These are phyloP conservation scores for Apophysomyces ossiformis DNA, from an alignment of 371 early-diverging fungal species.

Conservation along the genomic window DNA sequence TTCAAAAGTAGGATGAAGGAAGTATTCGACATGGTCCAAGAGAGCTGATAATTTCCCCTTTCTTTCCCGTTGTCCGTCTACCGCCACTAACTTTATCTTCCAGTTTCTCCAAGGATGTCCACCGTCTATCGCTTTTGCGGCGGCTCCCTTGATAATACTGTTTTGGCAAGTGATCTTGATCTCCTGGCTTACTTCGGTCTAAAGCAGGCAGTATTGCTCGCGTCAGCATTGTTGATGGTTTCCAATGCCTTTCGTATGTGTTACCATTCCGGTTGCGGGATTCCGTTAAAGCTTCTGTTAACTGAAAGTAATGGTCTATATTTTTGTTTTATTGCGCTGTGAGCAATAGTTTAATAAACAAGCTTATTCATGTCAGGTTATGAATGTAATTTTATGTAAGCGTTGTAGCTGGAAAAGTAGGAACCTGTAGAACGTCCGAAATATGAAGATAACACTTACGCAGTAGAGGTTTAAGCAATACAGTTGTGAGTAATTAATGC, in stretches of 20 bases:
- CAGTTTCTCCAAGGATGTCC: conserved; percentile 61
- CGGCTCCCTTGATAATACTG: conserved; percentile 34
- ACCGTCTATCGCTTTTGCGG: conserved; percentile 37
- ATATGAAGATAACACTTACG: no score
- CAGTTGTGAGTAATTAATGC: no score
- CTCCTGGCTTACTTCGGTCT: conserved; percentile 34
- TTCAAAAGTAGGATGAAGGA: conserved; percentile 73
- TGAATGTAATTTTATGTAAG: no score
- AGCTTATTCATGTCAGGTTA: no score
- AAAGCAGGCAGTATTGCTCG: neutral
- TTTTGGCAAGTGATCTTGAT: conserved; percentile 47
- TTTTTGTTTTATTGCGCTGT: no score
- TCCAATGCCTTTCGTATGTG: neutral
- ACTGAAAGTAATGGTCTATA: neutral
- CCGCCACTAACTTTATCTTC: conserved; percentile 58
- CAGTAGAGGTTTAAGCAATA: no score
- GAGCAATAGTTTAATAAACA: no score
- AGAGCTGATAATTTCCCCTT: conserved; percentile 53
- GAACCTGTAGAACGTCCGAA: no score
- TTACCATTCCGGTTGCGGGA: neutral
- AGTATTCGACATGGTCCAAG: conserved; percentile 73
- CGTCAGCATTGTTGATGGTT: neutral
- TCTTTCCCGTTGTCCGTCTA: conserved; percentile 51
- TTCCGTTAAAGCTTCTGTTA: neutral
- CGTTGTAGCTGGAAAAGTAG: no score